Percentiles rank a stretch among this genome's conserved stretches.
Conservation (phyloP, 1,139 yeast genomes). For the Saccharomyces uvarum region DNA sequence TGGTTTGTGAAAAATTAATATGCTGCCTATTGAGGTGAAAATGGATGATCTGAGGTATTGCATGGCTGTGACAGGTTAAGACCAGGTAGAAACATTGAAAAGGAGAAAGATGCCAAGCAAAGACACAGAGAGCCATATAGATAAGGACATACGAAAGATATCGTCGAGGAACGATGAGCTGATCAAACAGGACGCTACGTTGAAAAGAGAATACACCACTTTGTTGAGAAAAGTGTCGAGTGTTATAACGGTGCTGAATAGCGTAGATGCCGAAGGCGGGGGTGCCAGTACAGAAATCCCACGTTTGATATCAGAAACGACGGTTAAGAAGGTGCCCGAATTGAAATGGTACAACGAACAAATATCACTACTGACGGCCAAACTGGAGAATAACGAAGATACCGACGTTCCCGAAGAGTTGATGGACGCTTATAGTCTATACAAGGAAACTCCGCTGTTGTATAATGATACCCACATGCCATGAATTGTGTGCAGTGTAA, state of each 20-base stretch:
- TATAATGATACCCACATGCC: conserved; percentile 19
- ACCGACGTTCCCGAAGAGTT: conserved; percentile 24
- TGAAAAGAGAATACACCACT: conserved; percentile 28
- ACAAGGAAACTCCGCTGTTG: conserved; percentile 24
- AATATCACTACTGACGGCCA: conserved; percentile 12
- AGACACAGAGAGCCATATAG: not conserved
- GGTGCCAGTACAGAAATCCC: conserved; percentile 4
- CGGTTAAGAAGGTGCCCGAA: conserved; percentile 19
- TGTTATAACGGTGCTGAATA: conserved; percentile 20
- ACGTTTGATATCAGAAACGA: conserved; percentile 13
- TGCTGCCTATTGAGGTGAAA: not conserved
- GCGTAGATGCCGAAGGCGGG: conserved; percentile 13
- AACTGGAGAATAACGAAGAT: conserved; percentile 9
- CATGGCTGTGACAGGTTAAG: not conserved
- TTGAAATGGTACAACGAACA: conserved; percentile 26
- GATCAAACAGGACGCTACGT: conserved; percentile 25
- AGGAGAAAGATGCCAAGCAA: not conserved
- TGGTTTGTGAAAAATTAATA: not conserved
- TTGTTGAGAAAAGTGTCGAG: conserved; percentile 29
- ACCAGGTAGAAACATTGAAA: not conserved
- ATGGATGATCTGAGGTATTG: not conserved
- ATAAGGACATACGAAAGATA: conserved; percentile 14
- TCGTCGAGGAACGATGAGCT: conserved; percentile 28
- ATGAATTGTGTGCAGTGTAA: not conserved
- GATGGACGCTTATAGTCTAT: conserved; percentile 23